A percentile compares a stretch with the other conserved stretches of the same genome.
These are phyloP conservation scores for Boletus sensibilis DNA, from an alignment of 768 basidiomycete species.

Conservation along the genomic window DNA sequence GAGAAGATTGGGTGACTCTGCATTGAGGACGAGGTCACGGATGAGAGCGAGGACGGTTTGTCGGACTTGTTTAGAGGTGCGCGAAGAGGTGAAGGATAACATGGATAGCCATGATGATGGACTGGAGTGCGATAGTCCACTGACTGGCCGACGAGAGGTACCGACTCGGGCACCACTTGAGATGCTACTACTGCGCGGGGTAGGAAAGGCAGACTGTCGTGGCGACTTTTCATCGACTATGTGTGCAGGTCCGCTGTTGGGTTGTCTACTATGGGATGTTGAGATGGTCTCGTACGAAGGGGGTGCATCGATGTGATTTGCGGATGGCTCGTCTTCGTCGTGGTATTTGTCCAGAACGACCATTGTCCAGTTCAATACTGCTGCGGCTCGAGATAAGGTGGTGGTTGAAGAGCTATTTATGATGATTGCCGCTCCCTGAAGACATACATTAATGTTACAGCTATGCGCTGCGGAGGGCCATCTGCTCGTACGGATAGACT, in stretches of 20 bases:
- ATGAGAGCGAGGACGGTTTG: conserved; percentile 53
- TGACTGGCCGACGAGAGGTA: not conserved
- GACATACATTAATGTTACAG: not conserved
- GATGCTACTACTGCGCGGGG: not conserved
- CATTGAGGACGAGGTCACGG: conserved; percentile 48
- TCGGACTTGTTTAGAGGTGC: conserved; percentile 46
- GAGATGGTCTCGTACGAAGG: conserved; percentile 27
- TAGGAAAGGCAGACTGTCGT: not conserved
- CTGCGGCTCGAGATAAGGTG: not conserved
- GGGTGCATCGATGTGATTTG: conserved; percentile 15
- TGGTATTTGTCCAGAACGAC: conserved; percentile 21
- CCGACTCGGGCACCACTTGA: not conserved
- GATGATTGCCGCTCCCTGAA: not conserved
- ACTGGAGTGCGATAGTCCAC: not conserved
- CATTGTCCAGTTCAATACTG: conserved; percentile 8
- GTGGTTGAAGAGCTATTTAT: not conserved
- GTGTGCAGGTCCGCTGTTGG: not conserved
- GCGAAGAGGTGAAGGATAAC: conserved; percentile 21
- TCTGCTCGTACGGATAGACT: not conserved
- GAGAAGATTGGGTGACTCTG: conserved; percentile 21
- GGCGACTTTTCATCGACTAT: conserved; percentile 14
- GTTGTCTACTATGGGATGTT: not conserved
- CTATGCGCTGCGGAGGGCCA: not conserved
- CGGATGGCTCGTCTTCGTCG: conserved; percentile 8
- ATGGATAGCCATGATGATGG: conserved; percentile 19